Evolutionary conservation across 202 grass and related monocot genomes (phyloP), one percentile per base, ranked within the genome.

Genomic region (Musa balbisiana): DNA sequence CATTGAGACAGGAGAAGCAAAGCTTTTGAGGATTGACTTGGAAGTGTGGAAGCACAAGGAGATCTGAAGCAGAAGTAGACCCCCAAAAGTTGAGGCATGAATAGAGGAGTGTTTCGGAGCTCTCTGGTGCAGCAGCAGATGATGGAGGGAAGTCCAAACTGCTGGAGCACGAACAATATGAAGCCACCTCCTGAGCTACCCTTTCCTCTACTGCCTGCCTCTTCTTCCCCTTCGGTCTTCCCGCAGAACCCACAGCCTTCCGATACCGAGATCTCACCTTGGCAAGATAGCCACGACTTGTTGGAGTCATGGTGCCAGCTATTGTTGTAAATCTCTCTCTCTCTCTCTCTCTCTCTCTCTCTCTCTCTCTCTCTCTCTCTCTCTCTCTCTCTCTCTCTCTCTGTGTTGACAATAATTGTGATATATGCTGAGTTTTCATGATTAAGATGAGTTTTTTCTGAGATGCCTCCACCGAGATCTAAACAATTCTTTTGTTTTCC

Each of bases 131-230:
- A 63, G 73, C 73, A 83, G 81, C 79, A 91, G 84, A 92, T 43
- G 33, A 43, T 85, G 64, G 90, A 80, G n/a, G 93, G 88, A 73
- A 82, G 33, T 91, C 83, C 72, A 19, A 55, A 76, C 72, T 92
- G 90, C 86, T 89, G 93, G 87, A 89, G 90, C 67, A 65, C 85
- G 85, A 96, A 81, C 87, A 96, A 86, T 83, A 90, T 81, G 76
- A 88, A 67, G 62, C 83, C 85, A 76, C 83, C 87, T 76, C 87
- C 85, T 64, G 80, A 83, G 60, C 78, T 81, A 65, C 88, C 79
- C 83, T 81, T 62, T 74, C 77, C 55, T 43, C 33, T 43, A 70
- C 86, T 29, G 69, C 23, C 75, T 77, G 73, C n/a, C 71, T 84
- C 64, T 55, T 72, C 16, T 82, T 78, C 88, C 76, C 80, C 78